phyloP scores from a whole-genome alignment of 805 yeast species.

The Naumovozyma castellii region DNA sequence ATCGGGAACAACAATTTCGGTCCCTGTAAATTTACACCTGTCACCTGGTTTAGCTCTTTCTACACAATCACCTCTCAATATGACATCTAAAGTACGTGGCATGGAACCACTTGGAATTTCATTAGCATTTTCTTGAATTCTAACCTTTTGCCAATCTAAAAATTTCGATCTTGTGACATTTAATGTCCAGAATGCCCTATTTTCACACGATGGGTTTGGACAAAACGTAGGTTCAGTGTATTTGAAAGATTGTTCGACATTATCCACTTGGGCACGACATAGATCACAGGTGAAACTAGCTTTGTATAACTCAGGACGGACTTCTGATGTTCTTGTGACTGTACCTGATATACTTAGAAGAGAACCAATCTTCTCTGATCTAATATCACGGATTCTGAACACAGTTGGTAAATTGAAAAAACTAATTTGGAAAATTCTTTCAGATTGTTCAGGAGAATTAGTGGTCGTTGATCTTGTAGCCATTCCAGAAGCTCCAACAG shows the following conservation, averaged over 20 bases:
- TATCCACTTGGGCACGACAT: constrained; percentile 77
- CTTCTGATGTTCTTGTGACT: constrained; percentile 92
- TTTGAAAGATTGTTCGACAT: constrained; percentile 85
- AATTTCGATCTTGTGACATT: constrained; percentile 78
- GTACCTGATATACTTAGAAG: constrained; percentile 84
- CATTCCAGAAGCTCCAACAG: constrained; percentile 15
- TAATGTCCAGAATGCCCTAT: constrained; percentile 77
- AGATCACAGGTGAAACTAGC: constrained; percentile 85
- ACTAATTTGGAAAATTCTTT: constrained; percentile 79
- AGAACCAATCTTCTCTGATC: constrained; percentile 82
- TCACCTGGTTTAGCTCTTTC: constrained; percentile 98
- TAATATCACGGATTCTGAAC: constrained; percentile 78
- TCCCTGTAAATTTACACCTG: constrained; percentile 85
- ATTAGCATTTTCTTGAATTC: constrained; percentile 91
- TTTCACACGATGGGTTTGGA: constrained; percentile 78
- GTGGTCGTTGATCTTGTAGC: constrained; percentile 33
- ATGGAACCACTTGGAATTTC: constrained; percentile 97
- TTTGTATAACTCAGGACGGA: constrained; percentile 82
- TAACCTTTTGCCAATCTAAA: constrained; percentile 91
- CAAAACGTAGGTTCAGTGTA: constrained; percentile 93
- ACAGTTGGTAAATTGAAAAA: constrained; percentile 77
- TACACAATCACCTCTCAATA: constrained; percentile 86
- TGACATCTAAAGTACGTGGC: constrained; percentile 94
- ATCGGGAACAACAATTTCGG: constrained; percentile 91
- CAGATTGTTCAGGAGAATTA: constrained; percentile 42